phyloP scores from a whole-genome alignment of 192 early-diverging fungal genomes.

The Gryganskiella cystojenkinii region DNA sequence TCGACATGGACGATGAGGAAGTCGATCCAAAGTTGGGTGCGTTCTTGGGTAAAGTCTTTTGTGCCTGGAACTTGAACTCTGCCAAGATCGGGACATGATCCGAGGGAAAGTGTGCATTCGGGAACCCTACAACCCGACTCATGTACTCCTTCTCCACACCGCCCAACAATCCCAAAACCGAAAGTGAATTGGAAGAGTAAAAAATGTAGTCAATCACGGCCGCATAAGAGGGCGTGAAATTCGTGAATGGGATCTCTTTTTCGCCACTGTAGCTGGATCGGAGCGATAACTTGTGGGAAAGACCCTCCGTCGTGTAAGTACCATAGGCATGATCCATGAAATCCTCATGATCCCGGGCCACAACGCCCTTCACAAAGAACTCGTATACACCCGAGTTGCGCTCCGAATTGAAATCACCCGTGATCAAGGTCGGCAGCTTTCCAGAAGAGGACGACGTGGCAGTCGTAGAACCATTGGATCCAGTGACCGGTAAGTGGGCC shows the following conservation, averaged over 20 bases:
- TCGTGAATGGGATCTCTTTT: slow-evolving; percentile 90
- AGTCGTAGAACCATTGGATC: slow-evolving; percentile 35
- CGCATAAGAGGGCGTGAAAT: slow-evolving; percentile 86
- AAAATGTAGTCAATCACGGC: slow-evolving; percentile 97
- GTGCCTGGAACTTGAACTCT: slow-evolving; percentile 74
- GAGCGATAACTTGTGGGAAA: slow-evolving; percentile 85
- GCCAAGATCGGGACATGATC: slow-evolving; percentile 82
- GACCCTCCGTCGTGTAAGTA: slow-evolving; percentile 83
- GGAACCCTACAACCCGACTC: slow-evolving; percentile 87
- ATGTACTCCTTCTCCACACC: slow-evolving; percentile 87
- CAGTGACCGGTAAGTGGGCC: slow-evolving; percentile 49
- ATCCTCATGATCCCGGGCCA: slow-evolving; percentile 88
- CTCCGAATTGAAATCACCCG: slow-evolving; percentile 95
- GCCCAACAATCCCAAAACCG: slow-evolving; percentile 82
- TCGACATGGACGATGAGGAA: slow-evolving; percentile 3
- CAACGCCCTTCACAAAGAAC: slow-evolving; percentile 80
- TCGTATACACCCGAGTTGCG: slow-evolving; percentile 93
- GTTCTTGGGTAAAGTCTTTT: slow-evolving; percentile 33
- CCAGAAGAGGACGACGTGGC: slow-evolving; percentile 43
- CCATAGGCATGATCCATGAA: slow-evolving; percentile 86
- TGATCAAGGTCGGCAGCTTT: slow-evolving; percentile 76
- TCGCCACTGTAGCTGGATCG: slow-evolving; percentile 83
- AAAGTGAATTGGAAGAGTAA: slow-evolving; percentile 81
- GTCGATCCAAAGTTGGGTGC: slow-evolving; percentile 46
- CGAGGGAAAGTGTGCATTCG: slow-evolving; percentile 89